Evolutionary conservation across 495 filamentous ascomycete genomes (phyloP).

Genomic region (Symbiotaphrina buchneri): DNA sequence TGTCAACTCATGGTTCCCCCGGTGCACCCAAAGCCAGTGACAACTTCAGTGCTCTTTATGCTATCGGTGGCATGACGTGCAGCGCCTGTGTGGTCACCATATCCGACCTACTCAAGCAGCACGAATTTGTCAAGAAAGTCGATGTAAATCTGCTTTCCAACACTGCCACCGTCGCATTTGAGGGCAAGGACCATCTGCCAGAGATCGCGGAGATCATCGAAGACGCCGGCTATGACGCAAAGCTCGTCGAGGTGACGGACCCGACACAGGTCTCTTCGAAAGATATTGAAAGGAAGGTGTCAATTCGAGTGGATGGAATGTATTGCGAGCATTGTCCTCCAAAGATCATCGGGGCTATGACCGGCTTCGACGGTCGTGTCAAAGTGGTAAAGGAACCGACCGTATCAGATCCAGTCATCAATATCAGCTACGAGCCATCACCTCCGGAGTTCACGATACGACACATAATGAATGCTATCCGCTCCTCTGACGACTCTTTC

Average conservation of each 20-base stretch:
- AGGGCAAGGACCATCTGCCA: slow-evolving; percentile 24
- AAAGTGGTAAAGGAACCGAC: slow-evolving; percentile 24
- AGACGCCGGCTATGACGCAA: slow-evolving; percentile 57
- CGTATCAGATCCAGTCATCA: slow-evolving; percentile 37
- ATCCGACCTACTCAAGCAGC: slow-evolving; percentile 35
- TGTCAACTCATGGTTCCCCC: neutral
- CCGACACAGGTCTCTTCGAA: slow-evolving; percentile 7
- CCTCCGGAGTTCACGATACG: slow-evolving; percentile 56
- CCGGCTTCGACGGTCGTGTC: slow-evolving; percentile 20
- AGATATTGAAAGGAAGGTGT: slow-evolving; percentile 25
- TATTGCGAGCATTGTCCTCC: slow-evolving; percentile 69
- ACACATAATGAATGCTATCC: slow-evolving; percentile 41
- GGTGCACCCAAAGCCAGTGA: neutral
- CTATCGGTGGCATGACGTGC: slow-evolving; percentile 74
- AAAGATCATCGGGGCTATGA: slow-evolving; percentile 29
- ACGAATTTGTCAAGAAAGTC: slow-evolving; percentile 36
- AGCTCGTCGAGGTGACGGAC: slow-evolving; percentile 5
- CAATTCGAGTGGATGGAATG: slow-evolving; percentile 58
- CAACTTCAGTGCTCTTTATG: slow-evolving; percentile 26
- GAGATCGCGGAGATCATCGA: slow-evolving; percentile 50
- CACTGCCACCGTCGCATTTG: slow-evolving; percentile 43
- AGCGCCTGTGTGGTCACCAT: slow-evolving; percentile 46
- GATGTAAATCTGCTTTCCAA: slow-evolving; percentile 51
- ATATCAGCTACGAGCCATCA: slow-evolving; percentile 43
- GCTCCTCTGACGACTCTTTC: slow-evolving; percentile 40